A percentile compares a stretch with the other conserved stretches of the same genome.
phyloP scores from a whole-genome alignment of 345 rosid species.

The Lumnitzera littorea region DNA sequence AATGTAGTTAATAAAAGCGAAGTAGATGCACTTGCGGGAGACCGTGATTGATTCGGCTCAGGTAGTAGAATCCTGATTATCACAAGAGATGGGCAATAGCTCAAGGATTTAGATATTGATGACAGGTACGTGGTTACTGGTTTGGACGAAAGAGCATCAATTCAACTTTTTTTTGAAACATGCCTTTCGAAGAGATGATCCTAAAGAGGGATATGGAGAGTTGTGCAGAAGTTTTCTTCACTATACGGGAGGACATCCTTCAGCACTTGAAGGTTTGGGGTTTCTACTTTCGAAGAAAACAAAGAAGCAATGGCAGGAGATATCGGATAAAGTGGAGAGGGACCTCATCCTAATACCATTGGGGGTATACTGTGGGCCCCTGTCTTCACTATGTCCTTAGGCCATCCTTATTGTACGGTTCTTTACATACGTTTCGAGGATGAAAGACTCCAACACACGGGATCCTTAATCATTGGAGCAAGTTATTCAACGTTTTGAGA shows the following conservation, averaged over 20 bases:
- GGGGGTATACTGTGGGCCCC: neutral
- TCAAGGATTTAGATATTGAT: neutral
- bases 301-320: neutral
- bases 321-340: neutral
- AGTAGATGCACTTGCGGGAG: neutral
- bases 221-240: constrained; percentile 1
- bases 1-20: neutral
- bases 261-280: neutral
- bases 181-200: neutral
- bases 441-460: too few relatives aligned
- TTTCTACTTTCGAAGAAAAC: neutral
- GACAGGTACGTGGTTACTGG: neutral
- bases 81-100: neutral
- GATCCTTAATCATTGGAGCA: too few relatives aligned
- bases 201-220: constrained; percentile 2
- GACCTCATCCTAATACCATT: neutral
- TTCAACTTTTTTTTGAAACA: neutral
- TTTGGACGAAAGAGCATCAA: neutral
- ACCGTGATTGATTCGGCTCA: neutral
- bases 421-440: too few relatives aligned
- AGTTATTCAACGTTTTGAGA: too few relatives aligned
- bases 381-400: neutral
- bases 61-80: constrained; percentile 13
- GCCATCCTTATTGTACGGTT: too few relatives aligned
- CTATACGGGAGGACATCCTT: constrained; percentile 6